Evolutionary conservation across 2,329 filamentous ascomycete genomes (phyloP), one percentile per base, ranked within the genome.

Genomic region (Mycogone perniciosa): DNA sequence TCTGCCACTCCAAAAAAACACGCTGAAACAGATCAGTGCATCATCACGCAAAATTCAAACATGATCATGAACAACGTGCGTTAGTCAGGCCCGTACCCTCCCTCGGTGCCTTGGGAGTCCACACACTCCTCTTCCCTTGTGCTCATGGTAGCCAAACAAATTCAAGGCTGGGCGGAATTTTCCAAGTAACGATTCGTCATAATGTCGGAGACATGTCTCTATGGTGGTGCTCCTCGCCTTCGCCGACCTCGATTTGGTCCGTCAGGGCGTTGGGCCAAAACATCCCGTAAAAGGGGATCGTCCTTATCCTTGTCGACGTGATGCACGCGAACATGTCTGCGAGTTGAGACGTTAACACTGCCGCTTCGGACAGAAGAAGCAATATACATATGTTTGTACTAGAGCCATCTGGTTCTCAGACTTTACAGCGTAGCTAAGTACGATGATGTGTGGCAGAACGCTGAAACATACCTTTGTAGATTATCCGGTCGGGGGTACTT

Each of bases 401-500:
- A 20, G 20, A 20, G 20, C 20, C 20, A 20, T 20, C 20, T 20
- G 20, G 20, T 2, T 20, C 20, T 20, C 20, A 20, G 20, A 20
- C 20, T 20, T 20, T 20, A 20, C 11, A 29, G 11, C 7, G 35
- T n/a, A 6, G 20, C 27, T 7, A 37, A 37, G 10, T 29, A 27
- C 31, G 30, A 26, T 10, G 44, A 46, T 6, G 10, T 30, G 29
- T 31, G 29, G 13, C 30, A 26, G 46, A 2, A 20, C 30, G 29
- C n/a, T 5, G 10, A 40, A 46, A 66, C 79, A 57, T 76, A 95
- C 89, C 92, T 84, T 73, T 96, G 92, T 50, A 99, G 73, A 74
- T 97, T 97, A 67, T 99, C 93, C 33, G 93, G 93, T 59, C 93
- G 79, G 5, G 93, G 93, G 66, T 97, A 97, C 64, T 87, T 91